Evolutionary conservation across 1,284 basidiomycete species (phyloP), one percentile per base, ranked within the genome.

Genomic region (Neonothopanus nambi): DNA sequence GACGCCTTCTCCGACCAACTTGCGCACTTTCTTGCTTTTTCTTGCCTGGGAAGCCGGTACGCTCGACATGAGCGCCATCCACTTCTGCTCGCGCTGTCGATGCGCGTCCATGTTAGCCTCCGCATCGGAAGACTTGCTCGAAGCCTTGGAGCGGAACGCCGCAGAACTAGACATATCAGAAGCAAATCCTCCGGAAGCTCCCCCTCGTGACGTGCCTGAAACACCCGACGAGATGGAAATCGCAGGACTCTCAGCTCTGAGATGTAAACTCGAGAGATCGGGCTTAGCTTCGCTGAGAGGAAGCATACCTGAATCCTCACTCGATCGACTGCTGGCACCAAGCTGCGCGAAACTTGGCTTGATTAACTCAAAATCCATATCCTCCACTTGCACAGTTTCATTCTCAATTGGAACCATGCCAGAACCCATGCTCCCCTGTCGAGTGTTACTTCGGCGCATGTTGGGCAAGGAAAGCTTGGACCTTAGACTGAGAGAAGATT

Each of bases 11-110:
- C 87, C 70, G 13, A 95, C 70, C 26, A 97, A 71, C 63, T 89
- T 91, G 58, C 84, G 80, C 13, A 95, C 80, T 68, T 95, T 96
- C 71, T 93, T 93, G 66, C 78, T 90, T 74, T 91, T 92, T 40
- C 82, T 77, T 3, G 88, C 79, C 55, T 87, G 83, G 2, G 82
- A 67, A 0, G 90, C 73, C 1, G 88, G 74, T 1, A 85, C 79
- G 0, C 82, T 72, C 0, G 80, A 72, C 64, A 95, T 81, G 28
- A 88, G 69, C 0, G 79, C 67, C 63, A 91, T 80, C 93, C 91
- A 93, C 61, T 84, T 86, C 39, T 79, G 70, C 63, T 92, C 87
- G 36, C 88, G 80, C 51, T 87, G 81, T 1, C 88, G 78, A 67
- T 93, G 88, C 0, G 88, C 88, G 51, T 89, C 85, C 61, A 72